Evolutionary conservation across 2,329 filamentous ascomycete species (phyloP), one percentile per base, ranked within the genome.

Genomic region (Fusarium odoratissimum): DNA sequence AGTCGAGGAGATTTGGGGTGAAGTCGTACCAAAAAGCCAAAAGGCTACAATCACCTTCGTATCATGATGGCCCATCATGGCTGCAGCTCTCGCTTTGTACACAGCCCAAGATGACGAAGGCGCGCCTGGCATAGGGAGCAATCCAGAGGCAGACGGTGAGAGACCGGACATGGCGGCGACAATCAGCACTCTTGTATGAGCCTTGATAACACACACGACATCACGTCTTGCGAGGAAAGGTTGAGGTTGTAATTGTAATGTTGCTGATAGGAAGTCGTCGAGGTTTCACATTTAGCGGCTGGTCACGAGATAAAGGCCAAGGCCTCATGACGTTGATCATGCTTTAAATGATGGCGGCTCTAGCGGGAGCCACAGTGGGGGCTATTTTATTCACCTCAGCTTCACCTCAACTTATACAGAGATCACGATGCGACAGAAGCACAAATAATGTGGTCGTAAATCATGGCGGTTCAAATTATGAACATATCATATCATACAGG

Each of bases 11-110:
- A 25, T 10, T 25, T 11, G 4, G n/a, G 48, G 10, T 0, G 4
- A 2, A 8, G 8, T n/a, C 62, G 12, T 58, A 98, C 95, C 95
- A 79, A 98, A 97, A 5, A 98, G 86, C 95, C 95, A 98, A 79
- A 98, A 98, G 33, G 95, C 93, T 56, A 91, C 79, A 62, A 94
- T 87, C 21, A 97, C 93, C 56, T 91, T 86, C 3, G 88, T 87
- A 77, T 97, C 91, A 52, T 91, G 88, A 64, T 91, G 91, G 35
- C 87, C 87, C 63, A 96, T 90, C 49, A 92, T 77, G 25, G 87
- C 84, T 55, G 83, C 84, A 31, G 96, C 78, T 40, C 93, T 90
- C 31, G 91, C 90, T 65, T 87, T 86, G 81, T 93, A 95, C 63
- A 90, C 81, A n/a, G 90, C 88, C 92, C 93, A 95, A 52, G 93